Evolutionary conservation across 2,329 filamentous ascomycete species (phyloP).

Genomic region (Chlorencoelia australis): DNA sequence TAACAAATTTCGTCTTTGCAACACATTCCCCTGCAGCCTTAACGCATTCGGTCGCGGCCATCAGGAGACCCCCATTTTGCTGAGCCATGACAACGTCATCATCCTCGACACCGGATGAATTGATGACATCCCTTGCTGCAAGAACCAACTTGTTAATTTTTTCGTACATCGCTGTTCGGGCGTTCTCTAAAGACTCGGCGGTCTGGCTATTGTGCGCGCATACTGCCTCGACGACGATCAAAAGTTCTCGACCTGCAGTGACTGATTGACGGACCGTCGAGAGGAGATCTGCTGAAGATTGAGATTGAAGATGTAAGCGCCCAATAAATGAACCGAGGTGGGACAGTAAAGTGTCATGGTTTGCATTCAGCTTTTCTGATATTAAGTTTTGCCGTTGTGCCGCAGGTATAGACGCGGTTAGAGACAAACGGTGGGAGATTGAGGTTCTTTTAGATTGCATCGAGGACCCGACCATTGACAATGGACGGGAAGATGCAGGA

Average conservation of each 20-base stretch:
- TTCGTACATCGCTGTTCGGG: conserved; percentile 68
- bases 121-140: conserved; percentile 71
- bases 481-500: conserved; percentile 16
- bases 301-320: conserved; percentile 78
- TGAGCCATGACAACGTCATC: conserved; percentile 70
- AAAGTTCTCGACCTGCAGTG: conserved; percentile 66
- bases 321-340: conserved; percentile 91
- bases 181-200: conserved; percentile 54
- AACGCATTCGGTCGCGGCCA: conserved; percentile 78
- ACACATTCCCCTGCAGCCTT: conserved; percentile 87
- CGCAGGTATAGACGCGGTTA: conserved; percentile 55
- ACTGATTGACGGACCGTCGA: conserved; percentile 76
- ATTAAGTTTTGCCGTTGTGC: conserved; percentile 63
- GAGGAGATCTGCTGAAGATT: conserved; percentile 75
- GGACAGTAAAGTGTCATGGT: conserved; percentile 82
- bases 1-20: conserved; percentile 71
- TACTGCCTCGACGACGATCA: conserved; percentile 73
- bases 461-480: conserved; percentile 18
- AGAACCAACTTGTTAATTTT: conserved; percentile 71
- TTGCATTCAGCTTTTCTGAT: conserved; percentile 68
- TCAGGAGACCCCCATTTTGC: conserved; percentile 64
- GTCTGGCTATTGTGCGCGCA: conserved; percentile 65
- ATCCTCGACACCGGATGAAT: conserved; percentile 54
- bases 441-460: conserved; percentile 23
- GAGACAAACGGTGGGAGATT: conserved; percentile 62